These are phyloP conservation scores for Ensete ventricosum DNA, from an alignment of 176 grass and related monocot genomes.

Conservation along the genomic window DNA sequence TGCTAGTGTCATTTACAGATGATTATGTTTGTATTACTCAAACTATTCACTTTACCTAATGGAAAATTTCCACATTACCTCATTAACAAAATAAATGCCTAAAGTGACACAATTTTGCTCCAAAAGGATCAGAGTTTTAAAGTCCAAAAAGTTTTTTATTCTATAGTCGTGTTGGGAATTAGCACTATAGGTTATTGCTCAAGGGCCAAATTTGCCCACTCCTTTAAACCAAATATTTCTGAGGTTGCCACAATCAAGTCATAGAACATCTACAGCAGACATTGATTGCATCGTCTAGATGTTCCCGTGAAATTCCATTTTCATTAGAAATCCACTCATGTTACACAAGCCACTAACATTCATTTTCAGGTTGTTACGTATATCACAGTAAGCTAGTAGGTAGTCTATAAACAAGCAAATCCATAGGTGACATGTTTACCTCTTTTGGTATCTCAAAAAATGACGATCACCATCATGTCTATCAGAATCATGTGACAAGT, in stretches of 20 bases:
- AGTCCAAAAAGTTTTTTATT: background rate
- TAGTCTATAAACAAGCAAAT: slow-evolving; percentile 3
- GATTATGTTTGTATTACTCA: too few species aligned
- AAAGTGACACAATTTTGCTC: background rate
- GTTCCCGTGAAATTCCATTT: background rate
- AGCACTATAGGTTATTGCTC: background rate
- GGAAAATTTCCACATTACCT: background rate
- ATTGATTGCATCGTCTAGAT: background rate
- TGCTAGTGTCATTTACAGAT: too few species aligned
- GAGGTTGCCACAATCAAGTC: background rate
- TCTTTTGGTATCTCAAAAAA: slow-evolving; percentile 91
- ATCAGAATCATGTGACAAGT: slow-evolving; percentile 94
- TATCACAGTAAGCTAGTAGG: background rate
- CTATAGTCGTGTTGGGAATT: background rate
- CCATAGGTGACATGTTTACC: slow-evolving; percentile 29
- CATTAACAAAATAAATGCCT: too few species aligned
- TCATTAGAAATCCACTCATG: background rate
- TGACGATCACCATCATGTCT: slow-evolving; percentile 70
- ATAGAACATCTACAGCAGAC: too few species aligned
- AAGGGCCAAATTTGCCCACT: background rate
- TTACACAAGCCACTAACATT: background rate
- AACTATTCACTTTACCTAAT: background rate
- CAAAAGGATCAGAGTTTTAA: background rate
- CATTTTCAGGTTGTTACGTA: background rate
- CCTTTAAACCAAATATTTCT: background rate